A percentile compares a stretch with the other conserved stretches of the same genome.
Conservation (phyloP, 768 basidiomycete genomes). For the Clitopilus passeckerianus region DNA sequence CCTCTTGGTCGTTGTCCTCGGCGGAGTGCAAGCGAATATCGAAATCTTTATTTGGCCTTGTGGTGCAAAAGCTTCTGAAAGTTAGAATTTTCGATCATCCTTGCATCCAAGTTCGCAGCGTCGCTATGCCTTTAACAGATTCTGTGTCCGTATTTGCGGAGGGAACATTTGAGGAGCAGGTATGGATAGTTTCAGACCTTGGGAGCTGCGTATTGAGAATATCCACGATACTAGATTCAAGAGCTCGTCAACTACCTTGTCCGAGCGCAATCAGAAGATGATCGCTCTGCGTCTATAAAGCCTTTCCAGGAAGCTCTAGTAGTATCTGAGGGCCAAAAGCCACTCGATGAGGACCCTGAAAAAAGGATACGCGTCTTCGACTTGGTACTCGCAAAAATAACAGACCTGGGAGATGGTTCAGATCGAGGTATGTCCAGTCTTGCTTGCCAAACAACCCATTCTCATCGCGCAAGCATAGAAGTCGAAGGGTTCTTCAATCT, state of each 20-base stretch:
- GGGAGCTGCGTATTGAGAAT: neutral
- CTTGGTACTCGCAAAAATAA: conserved; percentile 57
- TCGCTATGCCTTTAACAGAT: conserved; percentile 64
- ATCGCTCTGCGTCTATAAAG: conserved; percentile 53
- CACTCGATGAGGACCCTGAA: conserved; percentile 49
- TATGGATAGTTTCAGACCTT: conserved; percentile 18
- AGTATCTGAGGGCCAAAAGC: conserved; percentile 43
- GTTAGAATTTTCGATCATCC: conserved; percentile 27
- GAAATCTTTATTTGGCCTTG: conserved; percentile 24
- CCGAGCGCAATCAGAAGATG: conserved; percentile 62
- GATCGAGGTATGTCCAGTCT: conserved; percentile 54
- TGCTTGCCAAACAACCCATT: neutral
- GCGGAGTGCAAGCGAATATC: neutral
- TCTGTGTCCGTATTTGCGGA: conserved; percentile 83
- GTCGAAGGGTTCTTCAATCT: conserved; percentile 89
- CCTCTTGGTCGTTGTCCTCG: conserved; percentile 4
- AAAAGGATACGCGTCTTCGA: conserved; percentile 52
- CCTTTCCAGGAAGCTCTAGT: conserved; percentile 62
- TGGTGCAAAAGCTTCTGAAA: conserved; percentile 24
- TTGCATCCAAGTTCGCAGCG: conserved; percentile 9
- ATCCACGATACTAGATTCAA: conserved; percentile 45
- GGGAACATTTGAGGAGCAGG: conserved; percentile 88
- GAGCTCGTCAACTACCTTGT: conserved; percentile 76
- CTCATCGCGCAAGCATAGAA: conserved; percentile 34
- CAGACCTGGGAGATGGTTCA: conserved; percentile 67